Percentiles rank a stretch among this genome's conserved stretches.
Evolutionary conservation across 2,329 filamentous ascomycete genomes (phyloP).

Genomic region (Magnaporthales sp.): DNA sequence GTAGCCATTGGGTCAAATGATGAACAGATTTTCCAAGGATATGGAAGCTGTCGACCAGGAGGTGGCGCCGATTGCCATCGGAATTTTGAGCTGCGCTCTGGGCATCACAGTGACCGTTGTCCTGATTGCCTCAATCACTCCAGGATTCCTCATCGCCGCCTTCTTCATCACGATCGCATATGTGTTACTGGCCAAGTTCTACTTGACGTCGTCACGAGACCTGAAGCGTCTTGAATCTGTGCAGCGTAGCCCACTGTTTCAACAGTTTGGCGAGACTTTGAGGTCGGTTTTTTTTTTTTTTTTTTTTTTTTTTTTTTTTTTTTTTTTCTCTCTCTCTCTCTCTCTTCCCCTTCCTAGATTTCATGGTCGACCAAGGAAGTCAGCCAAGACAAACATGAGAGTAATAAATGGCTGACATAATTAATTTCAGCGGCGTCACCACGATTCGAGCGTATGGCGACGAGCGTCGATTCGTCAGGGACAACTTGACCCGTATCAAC

Average conservation of each 20-base stretch:
- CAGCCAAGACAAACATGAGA: background rate
- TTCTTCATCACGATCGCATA: constrained; percentile 80
- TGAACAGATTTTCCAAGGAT: constrained; percentile 98
- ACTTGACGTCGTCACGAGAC: constrained; percentile 87
- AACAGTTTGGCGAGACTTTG: constrained; percentile 94
- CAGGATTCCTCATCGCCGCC: constrained; percentile 80
- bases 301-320: no score
- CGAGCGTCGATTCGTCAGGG: constrained; percentile 83
- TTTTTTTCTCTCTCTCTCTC: no score
- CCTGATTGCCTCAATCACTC: constrained; percentile 82
- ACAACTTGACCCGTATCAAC: constrained; percentile 84
- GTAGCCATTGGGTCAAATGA: constrained; percentile 77
- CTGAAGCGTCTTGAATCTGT: constrained; percentile 92
- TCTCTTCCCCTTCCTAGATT: no score
- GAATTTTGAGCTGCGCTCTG: constrained; percentile 55
- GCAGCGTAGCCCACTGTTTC: constrained; percentile 88
- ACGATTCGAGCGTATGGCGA: constrained; percentile 96
- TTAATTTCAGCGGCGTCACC: constrained; percentile 67
- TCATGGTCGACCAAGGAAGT: no score
- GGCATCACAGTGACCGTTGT: constrained; percentile 75
- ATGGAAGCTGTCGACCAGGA: constrained; percentile 93
- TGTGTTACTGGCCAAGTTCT: constrained; percentile 75
- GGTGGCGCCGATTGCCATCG: constrained; percentile 83
- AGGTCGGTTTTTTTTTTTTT: background rate
- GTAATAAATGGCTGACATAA: background rate